These are phyloP conservation scores for Botrytis cinerea DNA, from an alignment of 2,329 filamentous ascomycete species.

Conservation along the genomic window DNA sequence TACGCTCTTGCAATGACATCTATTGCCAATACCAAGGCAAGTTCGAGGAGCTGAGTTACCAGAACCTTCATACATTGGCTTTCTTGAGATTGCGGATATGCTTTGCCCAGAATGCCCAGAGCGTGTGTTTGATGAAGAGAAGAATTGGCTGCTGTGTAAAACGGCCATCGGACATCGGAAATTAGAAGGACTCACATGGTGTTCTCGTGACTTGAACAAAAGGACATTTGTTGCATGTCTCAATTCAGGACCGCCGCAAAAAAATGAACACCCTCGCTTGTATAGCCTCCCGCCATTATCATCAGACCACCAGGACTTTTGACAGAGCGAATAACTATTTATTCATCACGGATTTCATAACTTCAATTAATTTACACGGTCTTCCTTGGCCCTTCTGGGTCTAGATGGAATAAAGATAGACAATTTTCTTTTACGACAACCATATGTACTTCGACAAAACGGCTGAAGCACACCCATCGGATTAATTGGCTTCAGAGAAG, in stretches of 20 bases:
- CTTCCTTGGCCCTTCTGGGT: not conserved
- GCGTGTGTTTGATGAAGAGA: not conserved
- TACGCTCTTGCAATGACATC: not conserved
- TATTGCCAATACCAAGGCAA: slow-evolving; percentile 13
- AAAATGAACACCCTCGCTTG: not conserved
- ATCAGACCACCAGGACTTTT: not conserved
- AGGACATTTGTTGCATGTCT: not conserved
- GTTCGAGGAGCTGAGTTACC: not conserved
- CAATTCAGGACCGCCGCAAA: not conserved
- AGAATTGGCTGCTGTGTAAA: not conserved
- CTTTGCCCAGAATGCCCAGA: not conserved
- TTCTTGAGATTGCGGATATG: not conserved
- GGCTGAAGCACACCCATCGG: not conserved
- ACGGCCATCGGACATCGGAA: not conserved
- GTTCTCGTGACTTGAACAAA: not conserved
- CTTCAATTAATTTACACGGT: not conserved
- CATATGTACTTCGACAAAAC: not conserved
- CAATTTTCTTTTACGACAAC: not conserved
- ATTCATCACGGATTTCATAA: not conserved
- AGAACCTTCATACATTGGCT: not conserved
- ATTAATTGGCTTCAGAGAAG: not conserved
- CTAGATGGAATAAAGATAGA: not conserved
- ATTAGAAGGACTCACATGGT: not conserved
- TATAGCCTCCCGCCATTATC: not conserved
- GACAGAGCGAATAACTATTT: not conserved